A percentile compares a stretch with the other conserved stretches of the same genome.
Evolutionary conservation across 257 asterid genomes (phyloP).

Genomic region (Nemophila menziesii): DNA sequence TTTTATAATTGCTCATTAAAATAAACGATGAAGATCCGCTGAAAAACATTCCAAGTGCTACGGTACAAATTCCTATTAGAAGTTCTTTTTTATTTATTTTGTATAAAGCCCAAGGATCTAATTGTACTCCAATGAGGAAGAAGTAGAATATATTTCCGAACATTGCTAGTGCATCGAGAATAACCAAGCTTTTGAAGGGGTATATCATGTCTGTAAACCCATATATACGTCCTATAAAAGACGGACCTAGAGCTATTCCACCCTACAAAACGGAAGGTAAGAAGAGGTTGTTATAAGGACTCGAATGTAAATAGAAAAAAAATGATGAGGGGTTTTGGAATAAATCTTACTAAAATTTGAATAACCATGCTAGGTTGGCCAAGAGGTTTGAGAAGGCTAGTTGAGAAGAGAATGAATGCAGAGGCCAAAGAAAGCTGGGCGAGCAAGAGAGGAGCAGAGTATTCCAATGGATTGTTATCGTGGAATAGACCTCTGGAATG

Average conservation of each 20-base stretch:
- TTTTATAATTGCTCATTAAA: neutral
- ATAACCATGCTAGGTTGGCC: slow-evolving; percentile 28
- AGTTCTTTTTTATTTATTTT: slow-evolving; percentile 21
- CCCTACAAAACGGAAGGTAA: slow-evolving; percentile 3
- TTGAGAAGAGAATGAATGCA: slow-evolving; percentile 10
- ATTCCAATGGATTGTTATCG: slow-evolving; percentile 17
- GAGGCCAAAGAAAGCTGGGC: slow-evolving; percentile 23
- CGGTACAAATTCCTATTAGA: slow-evolving; percentile 20
- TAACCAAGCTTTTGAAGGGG: slow-evolving; percentile 17
- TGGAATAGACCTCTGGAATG: slow-evolving; percentile 22
- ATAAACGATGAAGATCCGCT: slow-evolving; percentile 8
- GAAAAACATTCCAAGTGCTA: slow-evolving; percentile 10
- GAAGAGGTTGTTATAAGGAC: no score
- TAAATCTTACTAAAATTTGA: slow-evolving; percentile 23
- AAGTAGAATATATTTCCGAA: slow-evolving; percentile 30
- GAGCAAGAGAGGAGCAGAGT: slow-evolving; percentile 21
- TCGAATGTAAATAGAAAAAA: neutral
- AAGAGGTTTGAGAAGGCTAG: slow-evolving; percentile 22
- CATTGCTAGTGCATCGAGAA: slow-evolving; percentile 18
- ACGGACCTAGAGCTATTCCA: slow-evolving; percentile 25
- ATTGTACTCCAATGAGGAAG: slow-evolving; percentile 38
- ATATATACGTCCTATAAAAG: slow-evolving; percentile 21
- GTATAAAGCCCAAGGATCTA: slow-evolving; percentile 31
- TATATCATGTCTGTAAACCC: slow-evolving; percentile 14
- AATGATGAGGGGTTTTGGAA: neutral